A percentile compares a stretch with the other conserved stretches of the same genome.
phyloP scores from a whole-genome alignment of 805 yeast species.

The Deakozyma indianensis region DNA sequence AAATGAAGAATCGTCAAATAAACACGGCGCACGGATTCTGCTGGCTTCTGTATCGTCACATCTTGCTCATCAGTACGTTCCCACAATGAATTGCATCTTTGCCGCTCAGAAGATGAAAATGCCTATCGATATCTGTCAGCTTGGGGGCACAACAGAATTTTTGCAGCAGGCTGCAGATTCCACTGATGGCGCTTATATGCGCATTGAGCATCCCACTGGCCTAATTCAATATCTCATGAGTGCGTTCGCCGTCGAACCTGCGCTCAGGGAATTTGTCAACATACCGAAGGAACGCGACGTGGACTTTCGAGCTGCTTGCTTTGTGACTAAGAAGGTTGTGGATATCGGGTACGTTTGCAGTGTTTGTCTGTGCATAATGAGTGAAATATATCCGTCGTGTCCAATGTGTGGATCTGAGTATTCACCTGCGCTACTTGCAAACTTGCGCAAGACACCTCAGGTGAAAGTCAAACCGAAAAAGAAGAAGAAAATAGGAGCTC shows the following conservation, averaged over 20 bases:
- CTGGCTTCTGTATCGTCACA: conserved; percentile 58
- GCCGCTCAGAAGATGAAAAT: conserved; percentile 82
- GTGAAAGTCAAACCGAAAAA: neutral
- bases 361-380: conserved; percentile 67
- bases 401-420: conserved; percentile 74
- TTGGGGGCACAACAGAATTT: conserved; percentile 61
- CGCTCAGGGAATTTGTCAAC: conserved; percentile 58
- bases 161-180: conserved; percentile 94
- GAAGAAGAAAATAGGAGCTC: neutral
- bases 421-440: neutral
- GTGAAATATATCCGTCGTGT: conserved; percentile 43
- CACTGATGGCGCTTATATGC: conserved; percentile 76
- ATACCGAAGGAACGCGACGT: conserved; percentile 75
- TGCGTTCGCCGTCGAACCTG: conserved; percentile 78
- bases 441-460: neutral
- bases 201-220: conserved; percentile 55
- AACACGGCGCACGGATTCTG: conserved; percentile 50
- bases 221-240: conserved; percentile 68
- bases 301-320: conserved; percentile 91
- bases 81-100: conserved; percentile 90
- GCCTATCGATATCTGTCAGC: conserved; percentile 80
- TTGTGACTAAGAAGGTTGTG: conserved; percentile 75
- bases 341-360: conserved; percentile 93
- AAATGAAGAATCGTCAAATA: conserved; percentile 28
- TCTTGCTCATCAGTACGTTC: conserved; percentile 67